A percentile compares a stretch with the other conserved stretches of the same genome.
Evolutionary conservation across 2,329 filamentous ascomycete genomes (phyloP).

Genomic region (Claviceps sp.): DNA sequence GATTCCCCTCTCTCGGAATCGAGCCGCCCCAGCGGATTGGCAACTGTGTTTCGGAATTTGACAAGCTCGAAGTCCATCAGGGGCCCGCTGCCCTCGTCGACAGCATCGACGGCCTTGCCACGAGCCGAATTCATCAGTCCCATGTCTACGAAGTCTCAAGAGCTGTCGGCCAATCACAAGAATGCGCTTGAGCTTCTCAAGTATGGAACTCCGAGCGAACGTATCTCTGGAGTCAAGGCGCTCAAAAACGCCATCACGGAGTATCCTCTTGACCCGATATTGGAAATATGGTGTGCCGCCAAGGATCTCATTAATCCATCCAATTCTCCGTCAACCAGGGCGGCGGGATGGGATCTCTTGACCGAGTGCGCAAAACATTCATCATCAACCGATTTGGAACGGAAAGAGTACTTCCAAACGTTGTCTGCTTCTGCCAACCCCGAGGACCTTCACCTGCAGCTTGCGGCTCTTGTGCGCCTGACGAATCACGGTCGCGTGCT

Average conservation of each 20-base stretch:
- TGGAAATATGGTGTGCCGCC: slow-evolving; percentile 52
- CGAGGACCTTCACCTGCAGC: slow-evolving; percentile 53
- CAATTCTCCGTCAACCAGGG: slow-evolving; percentile 39
- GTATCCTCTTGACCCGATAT: slow-evolving; percentile 43
- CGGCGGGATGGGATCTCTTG: slow-evolving; percentile 52
- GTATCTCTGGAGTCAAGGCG: slow-evolving; percentile 43
- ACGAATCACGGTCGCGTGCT: slow-evolving; percentile 48
- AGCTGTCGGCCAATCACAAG: slow-evolving; percentile 38
- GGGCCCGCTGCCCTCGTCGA: slow-evolving; percentile 30
- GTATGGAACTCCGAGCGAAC: slow-evolving; percentile 36
- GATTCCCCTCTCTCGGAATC: slow-evolving; percentile 40
- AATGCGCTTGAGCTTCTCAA: slow-evolving; percentile 42
- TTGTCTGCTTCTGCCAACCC: slow-evolving; percentile 41
- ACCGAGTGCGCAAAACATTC: slow-evolving; percentile 51
- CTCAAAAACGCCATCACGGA: slow-evolving; percentile 43
- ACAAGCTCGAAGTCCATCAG: slow-evolving; percentile 42
- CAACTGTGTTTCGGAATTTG: slow-evolving; percentile 50
- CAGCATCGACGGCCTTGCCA: slow-evolving; percentile 24
- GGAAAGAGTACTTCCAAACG: slow-evolving; percentile 51
- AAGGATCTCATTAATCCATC: slow-evolving; percentile 49
- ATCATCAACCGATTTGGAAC: slow-evolving; percentile 51
- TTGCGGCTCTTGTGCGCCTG: slow-evolving; percentile 48
- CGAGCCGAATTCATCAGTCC: slow-evolving; percentile 33
- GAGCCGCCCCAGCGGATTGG: slow-evolving; percentile 41
- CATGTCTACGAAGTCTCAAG: slow-evolving; percentile 24